Conservation (phyloP, 345 rosid species). For the Psidium guajava region DNA sequence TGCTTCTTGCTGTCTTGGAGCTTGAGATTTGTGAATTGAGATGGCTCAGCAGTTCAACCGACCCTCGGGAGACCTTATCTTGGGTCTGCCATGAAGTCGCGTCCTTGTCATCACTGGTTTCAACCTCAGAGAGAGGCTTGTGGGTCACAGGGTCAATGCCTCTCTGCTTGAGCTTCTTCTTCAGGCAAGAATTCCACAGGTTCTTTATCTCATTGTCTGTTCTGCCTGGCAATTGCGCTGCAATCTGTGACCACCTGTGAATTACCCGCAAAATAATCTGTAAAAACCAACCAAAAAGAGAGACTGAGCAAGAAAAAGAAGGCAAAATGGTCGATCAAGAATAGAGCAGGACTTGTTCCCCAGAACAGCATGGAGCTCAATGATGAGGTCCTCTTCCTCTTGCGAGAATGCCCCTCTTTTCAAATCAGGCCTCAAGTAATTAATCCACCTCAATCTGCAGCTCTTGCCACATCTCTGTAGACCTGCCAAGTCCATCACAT, state of each 20-base stretch:
- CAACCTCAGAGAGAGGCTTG: conserved; percentile 47
- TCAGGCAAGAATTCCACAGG: conserved; percentile 63
- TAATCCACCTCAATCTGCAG: conserved; percentile 92
- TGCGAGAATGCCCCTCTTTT: conserved; percentile 91
- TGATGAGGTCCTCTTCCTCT: conserved; percentile 75
- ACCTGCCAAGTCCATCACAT: conserved; percentile 26
- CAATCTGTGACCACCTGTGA: conserved; percentile 72
- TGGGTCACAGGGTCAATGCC: conserved; percentile 71
- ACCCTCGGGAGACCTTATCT: not conserved
- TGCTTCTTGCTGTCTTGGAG: not conserved
- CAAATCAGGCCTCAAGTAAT: conserved; percentile 90
- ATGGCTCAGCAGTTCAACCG: not conserved
- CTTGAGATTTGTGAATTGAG: not conserved
- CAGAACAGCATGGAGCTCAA: conserved; percentile 80
- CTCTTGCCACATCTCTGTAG: conserved; percentile 94
- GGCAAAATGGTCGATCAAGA: not conserved
- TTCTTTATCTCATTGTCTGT: conserved; percentile 68
- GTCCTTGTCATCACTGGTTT: conserved; percentile 9
- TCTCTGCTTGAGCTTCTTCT: conserved; percentile 52
- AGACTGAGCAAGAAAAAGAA: not conserved
- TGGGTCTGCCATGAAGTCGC: conserved; percentile 2
- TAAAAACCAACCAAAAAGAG: not conserved
- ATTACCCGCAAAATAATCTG: not conserved
- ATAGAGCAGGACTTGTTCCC: conserved; percentile 54
- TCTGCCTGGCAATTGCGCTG: conserved; percentile 53